A percentile compares a stretch with the other conserved stretches of the same genome.
Evolutionary conservation across 495 filamentous ascomycete genomes (phyloP).

Genomic region (Aspergillus diversus): DNA sequence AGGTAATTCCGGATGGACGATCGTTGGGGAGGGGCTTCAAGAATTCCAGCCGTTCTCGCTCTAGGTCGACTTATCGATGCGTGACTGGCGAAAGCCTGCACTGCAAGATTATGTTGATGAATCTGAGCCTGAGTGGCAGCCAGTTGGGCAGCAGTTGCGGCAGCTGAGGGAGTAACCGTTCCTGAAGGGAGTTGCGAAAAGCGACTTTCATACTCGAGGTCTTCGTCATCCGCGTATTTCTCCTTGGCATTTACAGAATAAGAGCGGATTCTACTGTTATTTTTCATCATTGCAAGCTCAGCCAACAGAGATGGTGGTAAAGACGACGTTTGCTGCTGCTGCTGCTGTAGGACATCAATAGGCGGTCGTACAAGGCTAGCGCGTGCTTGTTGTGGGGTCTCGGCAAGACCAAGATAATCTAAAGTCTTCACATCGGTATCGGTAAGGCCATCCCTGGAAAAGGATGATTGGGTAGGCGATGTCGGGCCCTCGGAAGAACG

Average conservation of each 20-base stretch:
- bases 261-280: conserved; percentile 85
- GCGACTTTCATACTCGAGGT: conserved; percentile 70
- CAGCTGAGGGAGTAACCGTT: conserved; percentile 72
- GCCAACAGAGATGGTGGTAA: conserved; percentile 73
- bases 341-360: conserved; percentile 51
- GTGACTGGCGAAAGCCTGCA: conserved; percentile 86
- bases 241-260: conserved; percentile 99
- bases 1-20: conserved; percentile 77
- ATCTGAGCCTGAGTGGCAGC: conserved; percentile 90
- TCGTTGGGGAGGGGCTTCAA: conserved; percentile 79
- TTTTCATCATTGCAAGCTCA: conserved; percentile 75
- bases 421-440: conserved; percentile 92
- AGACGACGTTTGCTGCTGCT: conserved; percentile 60
- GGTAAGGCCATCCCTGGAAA: conserved; percentile 82
- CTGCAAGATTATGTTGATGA: conserved; percentile 88
- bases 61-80: conserved; percentile 81
- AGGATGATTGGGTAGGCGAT: conserved; percentile 87
- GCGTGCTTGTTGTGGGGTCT: conserved; percentile 83
- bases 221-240: conserved; percentile 92
- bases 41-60: conserved; percentile 85
- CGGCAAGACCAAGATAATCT: conserved; percentile 93
- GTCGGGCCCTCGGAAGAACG: conserved; percentile 84
- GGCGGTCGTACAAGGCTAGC: conserved; percentile 66
- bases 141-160: conserved; percentile 66
- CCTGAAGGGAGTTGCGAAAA: conserved; percentile 67